These are phyloP conservation scores for Penstemon eatonii DNA, from an alignment of 257 asterid genomes.

Conservation along the genomic window DNA sequence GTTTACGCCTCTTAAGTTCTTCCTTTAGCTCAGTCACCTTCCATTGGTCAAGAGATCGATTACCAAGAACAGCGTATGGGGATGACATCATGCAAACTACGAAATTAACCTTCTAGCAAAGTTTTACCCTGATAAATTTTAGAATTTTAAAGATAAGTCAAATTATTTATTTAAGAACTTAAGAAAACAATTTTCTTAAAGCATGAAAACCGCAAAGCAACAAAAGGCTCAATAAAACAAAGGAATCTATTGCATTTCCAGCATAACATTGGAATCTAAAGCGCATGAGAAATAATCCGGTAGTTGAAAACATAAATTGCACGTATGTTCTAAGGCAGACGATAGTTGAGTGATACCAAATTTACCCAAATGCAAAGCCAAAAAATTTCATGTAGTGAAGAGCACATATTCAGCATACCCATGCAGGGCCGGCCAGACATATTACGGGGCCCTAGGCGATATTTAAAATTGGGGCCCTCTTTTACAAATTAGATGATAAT, in stretches of 20 bases:
- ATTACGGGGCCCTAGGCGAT: too few species aligned
- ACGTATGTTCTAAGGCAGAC: too few species aligned
- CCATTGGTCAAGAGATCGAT: slow-evolving; percentile 82
- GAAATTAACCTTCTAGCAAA: slow-evolving; percentile 26
- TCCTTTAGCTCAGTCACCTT: slow-evolving; percentile 90
- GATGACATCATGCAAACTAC: slow-evolving; percentile 63
- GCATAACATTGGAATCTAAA: not conserved
- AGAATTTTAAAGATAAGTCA: not conserved
- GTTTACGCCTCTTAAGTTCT: slow-evolving; percentile 77
- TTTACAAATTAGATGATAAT: too few species aligned
- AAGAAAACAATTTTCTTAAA: not conserved
- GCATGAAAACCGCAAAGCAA: not conserved
- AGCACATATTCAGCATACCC: too few species aligned
- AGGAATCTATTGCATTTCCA: not conserved
- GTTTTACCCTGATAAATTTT: slow-evolving; percentile 31
- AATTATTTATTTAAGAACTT: not conserved
- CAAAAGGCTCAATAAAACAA: not conserved
- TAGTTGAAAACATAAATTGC: too few species aligned
- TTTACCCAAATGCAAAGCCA: too few species aligned
- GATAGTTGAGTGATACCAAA: too few species aligned
- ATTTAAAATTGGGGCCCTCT: too few species aligned
- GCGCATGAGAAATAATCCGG: too few species aligned
- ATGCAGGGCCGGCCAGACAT: too few species aligned
- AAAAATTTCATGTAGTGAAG: too few species aligned
- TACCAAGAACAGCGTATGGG: slow-evolving; percentile 59